phyloP scores from a whole-genome alignment of 2,329 filamentous ascomycete genomes.

The Purpureocillium lavendulum region DNA sequence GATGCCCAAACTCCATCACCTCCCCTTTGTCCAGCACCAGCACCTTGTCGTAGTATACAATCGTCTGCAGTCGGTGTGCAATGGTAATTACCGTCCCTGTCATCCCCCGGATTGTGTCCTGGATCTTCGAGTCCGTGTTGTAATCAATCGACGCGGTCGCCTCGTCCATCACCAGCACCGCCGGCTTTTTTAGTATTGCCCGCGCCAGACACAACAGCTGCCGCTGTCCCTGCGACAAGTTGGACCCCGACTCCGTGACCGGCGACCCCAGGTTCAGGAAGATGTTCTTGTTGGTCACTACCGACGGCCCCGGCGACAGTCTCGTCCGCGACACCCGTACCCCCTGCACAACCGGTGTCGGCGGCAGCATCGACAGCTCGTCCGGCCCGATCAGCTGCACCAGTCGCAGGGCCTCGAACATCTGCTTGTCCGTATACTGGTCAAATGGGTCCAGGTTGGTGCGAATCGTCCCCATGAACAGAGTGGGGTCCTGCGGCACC shows the following conservation, averaged over 20 bases:
- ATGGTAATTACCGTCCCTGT: constrained; percentile 94
- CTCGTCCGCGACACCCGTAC: background rate
- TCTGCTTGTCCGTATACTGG: constrained; percentile 83
- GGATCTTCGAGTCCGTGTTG: constrained; percentile 89
- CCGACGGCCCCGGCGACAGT: constrained; percentile 15
- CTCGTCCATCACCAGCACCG: constrained; percentile 98
- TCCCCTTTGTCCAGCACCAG: constrained; percentile 84
- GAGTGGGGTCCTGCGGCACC: constrained; percentile 91
- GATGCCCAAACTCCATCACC: constrained; percentile 86
- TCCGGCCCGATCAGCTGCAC: constrained; percentile 75
- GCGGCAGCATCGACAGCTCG: constrained; percentile 27
- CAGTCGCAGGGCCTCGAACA: constrained; percentile 76
- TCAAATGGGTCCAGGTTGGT: constrained; percentile 91
- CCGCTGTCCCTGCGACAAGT: constrained; percentile 91
- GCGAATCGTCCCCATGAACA: constrained; percentile 87
- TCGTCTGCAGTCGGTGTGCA: constrained; percentile 89
- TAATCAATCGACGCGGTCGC: constrained; percentile 97
- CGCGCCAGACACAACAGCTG: constrained; percentile 91
- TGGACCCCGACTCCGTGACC: constrained; percentile 84
- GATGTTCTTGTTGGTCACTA: constrained; percentile 81
- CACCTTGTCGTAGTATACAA: constrained; percentile 97
- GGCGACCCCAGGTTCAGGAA: constrained; percentile 80
- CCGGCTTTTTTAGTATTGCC: constrained; percentile 83
- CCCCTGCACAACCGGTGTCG: too few species aligned
- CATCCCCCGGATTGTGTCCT: constrained; percentile 90